Evolutionary conservation across 225 moss, liverwort and hornwort species (phyloP).

Genomic region (Antitrichia curtipendula): DNA sequence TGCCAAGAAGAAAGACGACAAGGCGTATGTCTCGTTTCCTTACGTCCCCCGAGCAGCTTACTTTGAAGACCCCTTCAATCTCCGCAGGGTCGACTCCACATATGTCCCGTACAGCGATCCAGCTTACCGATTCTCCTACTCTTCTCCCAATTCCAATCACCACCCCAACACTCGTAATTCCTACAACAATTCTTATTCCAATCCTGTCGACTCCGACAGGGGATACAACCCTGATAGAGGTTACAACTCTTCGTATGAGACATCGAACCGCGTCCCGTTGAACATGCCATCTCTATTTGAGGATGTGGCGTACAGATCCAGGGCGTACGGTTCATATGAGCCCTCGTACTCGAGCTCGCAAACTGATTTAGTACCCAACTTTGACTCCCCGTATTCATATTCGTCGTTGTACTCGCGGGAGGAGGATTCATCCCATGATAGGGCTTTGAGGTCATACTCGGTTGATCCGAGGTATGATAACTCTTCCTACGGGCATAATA

Average conservation of each 20-base stretch:
- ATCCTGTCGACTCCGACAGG: neutral
- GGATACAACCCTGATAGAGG: neutral
- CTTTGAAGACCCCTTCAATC: neutral
- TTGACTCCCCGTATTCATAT: neutral
- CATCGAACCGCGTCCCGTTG: neutral
- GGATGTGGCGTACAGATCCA: neutral
- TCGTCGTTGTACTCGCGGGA: neutral
- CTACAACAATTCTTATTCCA: neutral
- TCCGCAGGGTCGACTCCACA: neutral
- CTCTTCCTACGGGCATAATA: neutral
- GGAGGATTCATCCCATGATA: neutral
- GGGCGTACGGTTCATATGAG: neutral
- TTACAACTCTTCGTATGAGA: neutral
- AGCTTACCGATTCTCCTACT: neutral
- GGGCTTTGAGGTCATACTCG: neutral
- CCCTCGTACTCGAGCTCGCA: neutral
- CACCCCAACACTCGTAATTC: neutral
- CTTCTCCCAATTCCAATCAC: neutral
- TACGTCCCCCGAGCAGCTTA: neutral
- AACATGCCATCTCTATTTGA: neutral
- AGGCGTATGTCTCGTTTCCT: neutral
- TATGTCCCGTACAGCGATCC: neutral
- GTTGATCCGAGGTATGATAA: neutral
- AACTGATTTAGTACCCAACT: neutral
- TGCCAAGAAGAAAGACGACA: neutral